phyloP scores from a whole-genome alignment of 441 rosid species.

The Mallotus repandus region DNA sequence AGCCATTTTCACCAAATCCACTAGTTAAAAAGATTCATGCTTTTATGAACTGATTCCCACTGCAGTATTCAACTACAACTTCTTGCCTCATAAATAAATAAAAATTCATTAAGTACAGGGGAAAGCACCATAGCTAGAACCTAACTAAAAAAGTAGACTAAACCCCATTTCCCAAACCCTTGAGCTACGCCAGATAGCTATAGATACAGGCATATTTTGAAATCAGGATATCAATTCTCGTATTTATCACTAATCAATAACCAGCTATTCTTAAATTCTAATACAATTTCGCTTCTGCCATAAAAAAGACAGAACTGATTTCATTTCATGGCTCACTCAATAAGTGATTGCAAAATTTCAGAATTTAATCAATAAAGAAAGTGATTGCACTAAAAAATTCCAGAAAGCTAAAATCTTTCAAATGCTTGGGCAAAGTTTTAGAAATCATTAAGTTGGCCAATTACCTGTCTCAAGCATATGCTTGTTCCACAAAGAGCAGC shows the following conservation, averaged over 20 bases:
- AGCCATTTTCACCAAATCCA: not conserved
- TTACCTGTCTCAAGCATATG: conserved; percentile 89
- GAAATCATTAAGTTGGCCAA: not conserved
- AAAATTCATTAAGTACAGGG: not conserved
- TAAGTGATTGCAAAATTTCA: too few relatives aligned
- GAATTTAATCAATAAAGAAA: not conserved
- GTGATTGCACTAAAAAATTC: not conserved
- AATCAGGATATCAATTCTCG: not conserved
- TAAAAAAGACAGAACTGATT: too few relatives aligned
- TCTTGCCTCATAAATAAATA: not conserved
- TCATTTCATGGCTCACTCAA: too few relatives aligned
- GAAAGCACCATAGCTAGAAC: not conserved
- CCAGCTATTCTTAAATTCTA: too few relatives aligned
- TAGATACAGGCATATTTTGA: too few relatives aligned
- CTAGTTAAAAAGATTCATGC: not conserved
- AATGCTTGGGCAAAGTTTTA: not conserved
- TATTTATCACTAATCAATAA: not conserved
- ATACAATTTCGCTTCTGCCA: too few relatives aligned
- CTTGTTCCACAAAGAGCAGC: conserved; percentile 72
- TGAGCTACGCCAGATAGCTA: not conserved
- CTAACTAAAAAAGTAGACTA: not conserved
- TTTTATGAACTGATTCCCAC: not conserved
- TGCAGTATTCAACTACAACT: conserved; percentile 1
- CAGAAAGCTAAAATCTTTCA: not conserved
- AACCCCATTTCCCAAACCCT: not conserved